Percentiles rank a stretch among this genome's conserved stretches.
Evolutionary conservation across 192 early-diverging fungal species (phyloP).

Genomic region (Umbelopsis vinacea): DNA sequence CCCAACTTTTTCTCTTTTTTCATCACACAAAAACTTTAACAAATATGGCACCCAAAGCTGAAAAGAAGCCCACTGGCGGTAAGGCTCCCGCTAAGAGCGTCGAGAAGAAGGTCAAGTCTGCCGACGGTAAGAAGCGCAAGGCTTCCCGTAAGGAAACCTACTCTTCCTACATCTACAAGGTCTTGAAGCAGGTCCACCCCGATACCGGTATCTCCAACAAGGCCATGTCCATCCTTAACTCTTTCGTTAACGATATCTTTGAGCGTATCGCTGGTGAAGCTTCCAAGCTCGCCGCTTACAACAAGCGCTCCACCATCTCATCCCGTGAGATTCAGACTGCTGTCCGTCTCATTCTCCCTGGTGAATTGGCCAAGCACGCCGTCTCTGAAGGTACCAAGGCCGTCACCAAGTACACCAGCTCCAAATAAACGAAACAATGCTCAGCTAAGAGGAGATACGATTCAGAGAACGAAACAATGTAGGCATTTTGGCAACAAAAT

Average conservation of each 20-base stretch:
- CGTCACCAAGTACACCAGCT: conserved; percentile 94
- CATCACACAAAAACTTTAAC: conserved; percentile 21
- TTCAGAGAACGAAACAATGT: neutral
- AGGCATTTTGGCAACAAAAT: neutral
- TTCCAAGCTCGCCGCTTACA: conserved; percentile 88
- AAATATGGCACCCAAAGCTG: conserved; percentile 49
- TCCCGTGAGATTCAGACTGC: conserved; percentile 95
- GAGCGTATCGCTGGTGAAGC: conserved; percentile 90
- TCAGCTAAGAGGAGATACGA: neutral
- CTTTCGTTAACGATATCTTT: conserved; percentile 97
- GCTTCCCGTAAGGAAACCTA: conserved; percentile 84
- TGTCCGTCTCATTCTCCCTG: conserved; percentile 73
- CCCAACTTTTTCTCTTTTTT: conserved; percentile 34
- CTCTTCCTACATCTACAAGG: conserved; percentile 97
- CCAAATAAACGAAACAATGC: conserved; percentile 55
- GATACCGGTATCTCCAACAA: conserved; percentile 97
- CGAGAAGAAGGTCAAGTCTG: conserved; percentile 63
- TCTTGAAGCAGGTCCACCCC: conserved; percentile 96
- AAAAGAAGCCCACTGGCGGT: conserved; percentile 51
- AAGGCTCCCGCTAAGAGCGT: conserved; percentile 76
- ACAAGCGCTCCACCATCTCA: conserved; percentile 95
- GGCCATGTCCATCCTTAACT: conserved; percentile 97
- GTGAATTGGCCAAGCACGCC: conserved; percentile 96
- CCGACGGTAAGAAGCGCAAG: conserved; percentile 71
- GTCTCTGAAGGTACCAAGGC: conserved; percentile 99